These are phyloP conservation scores for Cynanchum wilfordii DNA, from an alignment of 257 asterid genomes.

Conservation along the genomic window DNA sequence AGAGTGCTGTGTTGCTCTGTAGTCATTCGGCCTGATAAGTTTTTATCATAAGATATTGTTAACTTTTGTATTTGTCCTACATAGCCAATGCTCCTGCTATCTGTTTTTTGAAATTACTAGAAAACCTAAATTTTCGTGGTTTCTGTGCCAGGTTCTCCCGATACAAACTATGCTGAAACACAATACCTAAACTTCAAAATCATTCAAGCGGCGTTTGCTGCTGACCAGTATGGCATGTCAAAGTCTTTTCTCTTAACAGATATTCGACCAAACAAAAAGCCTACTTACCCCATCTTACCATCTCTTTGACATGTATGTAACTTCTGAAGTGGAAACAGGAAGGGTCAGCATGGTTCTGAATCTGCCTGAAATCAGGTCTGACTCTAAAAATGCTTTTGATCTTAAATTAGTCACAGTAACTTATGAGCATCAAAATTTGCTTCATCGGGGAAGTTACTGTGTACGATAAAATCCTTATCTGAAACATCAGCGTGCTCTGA, in stretches of 20 bases:
- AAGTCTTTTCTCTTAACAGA: no score
- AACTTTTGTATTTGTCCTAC: neutral
- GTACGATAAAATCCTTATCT: neutral
- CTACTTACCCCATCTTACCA: no score
- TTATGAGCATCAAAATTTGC: neutral
- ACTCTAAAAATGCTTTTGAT: no score
- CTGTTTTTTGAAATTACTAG: neutral
- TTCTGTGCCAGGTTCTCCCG: neutral
- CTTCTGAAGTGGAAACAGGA: no score
- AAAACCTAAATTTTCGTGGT: neutral
- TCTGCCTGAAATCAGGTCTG: no score
- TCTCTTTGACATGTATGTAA: no score
- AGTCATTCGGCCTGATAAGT: neutral
- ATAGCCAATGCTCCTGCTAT: no score
- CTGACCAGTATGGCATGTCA: no score
- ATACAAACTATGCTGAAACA: neutral
- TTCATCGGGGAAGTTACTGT: neutral
- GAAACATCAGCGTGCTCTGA: neutral
- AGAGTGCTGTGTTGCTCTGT: conserved; percentile 8
- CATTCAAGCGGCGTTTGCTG: no score
- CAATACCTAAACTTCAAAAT: no score
- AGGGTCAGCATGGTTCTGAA: no score
- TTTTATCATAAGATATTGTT: neutral
- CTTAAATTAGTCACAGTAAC: neutral
- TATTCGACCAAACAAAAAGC: neutral